Percentiles rank a stretch among this genome's conserved stretches.
These are phyloP conservation scores for Yamadazyma kanchanaburiensis DNA, from an alignment of 1,139 yeast species.

Conservation along the genomic window DNA sequence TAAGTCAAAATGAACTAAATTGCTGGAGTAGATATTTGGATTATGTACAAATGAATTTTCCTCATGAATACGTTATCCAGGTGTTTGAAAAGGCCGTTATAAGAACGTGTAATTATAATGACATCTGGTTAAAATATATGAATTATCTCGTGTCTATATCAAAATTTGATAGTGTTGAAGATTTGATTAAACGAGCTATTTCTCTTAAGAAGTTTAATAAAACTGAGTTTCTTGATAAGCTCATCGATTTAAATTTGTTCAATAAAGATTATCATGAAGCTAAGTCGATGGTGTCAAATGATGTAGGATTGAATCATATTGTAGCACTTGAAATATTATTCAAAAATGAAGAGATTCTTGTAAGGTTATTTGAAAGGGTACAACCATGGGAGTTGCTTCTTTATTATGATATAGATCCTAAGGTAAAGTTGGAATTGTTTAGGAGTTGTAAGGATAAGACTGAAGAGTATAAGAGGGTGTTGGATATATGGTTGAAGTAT, in stretches of 20 bases:
- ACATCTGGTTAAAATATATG: slow-evolving; percentile 62
- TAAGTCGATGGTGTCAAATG: slow-evolving; percentile 24
- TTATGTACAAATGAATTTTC: slow-evolving; percentile 43
- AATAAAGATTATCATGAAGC: slow-evolving; percentile 31
- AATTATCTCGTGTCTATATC: slow-evolving; percentile 38
- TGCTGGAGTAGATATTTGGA: slow-evolving; percentile 63
- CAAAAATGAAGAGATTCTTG: slow-evolving; percentile 14
- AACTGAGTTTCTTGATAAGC: slow-evolving; percentile 25
- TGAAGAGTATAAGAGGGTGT: slow-evolving; percentile 2
- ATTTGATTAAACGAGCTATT: slow-evolving; percentile 32
- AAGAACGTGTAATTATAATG: slow-evolving; percentile 49
- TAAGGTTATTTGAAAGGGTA: slow-evolving; percentile 17
- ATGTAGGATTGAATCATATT: slow-evolving; percentile 30
- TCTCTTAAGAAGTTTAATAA: slow-evolving; percentile 18
- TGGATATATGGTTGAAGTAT: slow-evolving; percentile 6
- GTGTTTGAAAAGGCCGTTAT: slow-evolving; percentile 59
- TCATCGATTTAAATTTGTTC: slow-evolving; percentile 38
- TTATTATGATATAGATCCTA: slow-evolving; percentile 4
- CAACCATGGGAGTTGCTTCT: slow-evolving; percentile 8
- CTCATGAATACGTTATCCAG: slow-evolving; percentile 29
- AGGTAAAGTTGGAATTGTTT: slow-evolving; percentile 4
- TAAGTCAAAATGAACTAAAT: slow-evolving; percentile 44
- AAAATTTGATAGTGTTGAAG: slow-evolving; percentile 31
- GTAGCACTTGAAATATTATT: slow-evolving; percentile 33
- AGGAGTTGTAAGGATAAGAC: slow-evolving; percentile 6